Evolutionary conservation across 2,329 filamentous ascomycete species (phyloP).

Genomic region (Purpureocillium takamizusanense): DNA sequence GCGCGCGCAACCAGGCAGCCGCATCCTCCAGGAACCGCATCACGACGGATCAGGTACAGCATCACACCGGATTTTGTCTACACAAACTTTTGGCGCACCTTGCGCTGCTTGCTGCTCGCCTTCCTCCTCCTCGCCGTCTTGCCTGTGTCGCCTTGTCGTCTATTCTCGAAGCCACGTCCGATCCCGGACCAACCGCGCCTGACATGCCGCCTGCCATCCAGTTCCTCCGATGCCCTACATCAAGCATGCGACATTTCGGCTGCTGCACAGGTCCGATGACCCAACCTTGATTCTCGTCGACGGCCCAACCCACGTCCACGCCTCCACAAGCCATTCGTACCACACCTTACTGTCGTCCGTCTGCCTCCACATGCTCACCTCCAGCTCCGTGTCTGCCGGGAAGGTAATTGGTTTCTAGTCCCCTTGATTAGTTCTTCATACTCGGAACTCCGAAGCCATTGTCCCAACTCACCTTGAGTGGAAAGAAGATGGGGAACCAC

Average conservation of each 20-base stretch:
- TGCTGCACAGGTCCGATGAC: constrained; percentile 58
- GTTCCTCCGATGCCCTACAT: constrained; percentile 38
- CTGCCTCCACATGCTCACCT: constrained; percentile 91
- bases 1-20: too few species aligned
- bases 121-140: too few species aligned
- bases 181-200: not conserved
- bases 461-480: constrained; percentile 64
- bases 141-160: too few species aligned
- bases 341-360: constrained; percentile 94
- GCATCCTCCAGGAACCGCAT: too few species aligned
- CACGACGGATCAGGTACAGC: too few species aligned
- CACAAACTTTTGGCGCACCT: too few species aligned
- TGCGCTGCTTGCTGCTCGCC: too few species aligned
- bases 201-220: too few species aligned
- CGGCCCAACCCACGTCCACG: constrained; percentile 58
- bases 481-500: constrained; percentile 99
- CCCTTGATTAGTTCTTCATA: too few species aligned
- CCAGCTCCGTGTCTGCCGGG: constrained; percentile 74
- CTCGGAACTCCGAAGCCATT: not conserved
- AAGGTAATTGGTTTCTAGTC: constrained; percentile 71
- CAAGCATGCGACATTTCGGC: constrained; percentile 59
- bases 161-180: too few species aligned
- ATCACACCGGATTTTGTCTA: too few species aligned
- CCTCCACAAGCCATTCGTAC: constrained; percentile 97
- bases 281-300: constrained; percentile 56